Evolutionary conservation across 2,329 filamentous ascomycete genomes (phyloP).

Genomic region (Nigrograna mackinnonii): DNA sequence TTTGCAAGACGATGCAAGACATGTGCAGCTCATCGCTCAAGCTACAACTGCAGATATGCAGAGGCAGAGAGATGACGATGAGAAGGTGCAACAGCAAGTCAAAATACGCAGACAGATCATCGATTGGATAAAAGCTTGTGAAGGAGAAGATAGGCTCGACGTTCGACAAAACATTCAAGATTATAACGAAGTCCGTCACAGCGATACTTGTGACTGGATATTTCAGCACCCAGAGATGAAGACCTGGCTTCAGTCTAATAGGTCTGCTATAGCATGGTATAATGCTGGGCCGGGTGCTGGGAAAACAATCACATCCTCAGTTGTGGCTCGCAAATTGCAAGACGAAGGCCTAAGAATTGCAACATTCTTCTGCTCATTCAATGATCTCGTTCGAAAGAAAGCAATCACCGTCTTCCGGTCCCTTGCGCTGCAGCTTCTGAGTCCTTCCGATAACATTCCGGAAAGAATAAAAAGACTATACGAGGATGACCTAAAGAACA

Average conservation of each 20-base stretch:
- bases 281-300: constrained; percentile 5
- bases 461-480: constrained; percentile 7
- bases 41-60: constrained; percentile 6
- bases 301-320: constrained; percentile 5
- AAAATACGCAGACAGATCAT: constrained; percentile 4
- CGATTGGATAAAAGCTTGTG: constrained; percentile 6
- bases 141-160: constrained; percentile 9
- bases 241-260: constrained; percentile 2
- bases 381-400: constrained; percentile 8
- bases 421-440: constrained; percentile 9
- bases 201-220: constrained; percentile 7
- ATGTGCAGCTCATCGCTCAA: constrained; percentile 4
- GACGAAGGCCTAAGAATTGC: constrained; percentile 3
- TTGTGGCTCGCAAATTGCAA: constrained; percentile 1
- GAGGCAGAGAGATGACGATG: constrained; percentile 3
- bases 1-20: constrained; percentile 6
- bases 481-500: constrained; percentile 8
- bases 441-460: constrained; percentile 6
- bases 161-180: constrained; percentile 3
- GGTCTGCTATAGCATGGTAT: constrained; percentile 5
- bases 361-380: constrained; percentile 13
- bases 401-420: constrained; percentile 10
- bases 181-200: constrained; percentile 1
- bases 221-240: constrained; percentile 5
- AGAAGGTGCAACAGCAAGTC: constrained; percentile 1